phyloP scores from a whole-genome alignment of 2,329 filamentous ascomycete species.

The Nannizziopsis barbatae region DNA sequence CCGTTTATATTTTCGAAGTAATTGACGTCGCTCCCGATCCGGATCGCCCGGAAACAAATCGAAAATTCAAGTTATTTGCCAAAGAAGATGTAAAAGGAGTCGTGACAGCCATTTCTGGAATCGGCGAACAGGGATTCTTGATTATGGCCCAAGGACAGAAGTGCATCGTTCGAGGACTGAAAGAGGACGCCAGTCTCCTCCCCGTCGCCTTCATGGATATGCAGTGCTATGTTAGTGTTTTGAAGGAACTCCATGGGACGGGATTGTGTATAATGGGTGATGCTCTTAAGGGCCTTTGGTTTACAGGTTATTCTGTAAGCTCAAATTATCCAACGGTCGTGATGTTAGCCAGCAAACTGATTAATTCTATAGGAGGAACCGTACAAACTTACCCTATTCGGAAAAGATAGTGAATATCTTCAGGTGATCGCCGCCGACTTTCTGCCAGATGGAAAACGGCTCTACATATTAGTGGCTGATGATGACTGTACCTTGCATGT shows the following conservation, averaged over 20 bases:
- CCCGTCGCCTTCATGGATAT: conserved; percentile 97
- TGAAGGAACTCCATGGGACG: conserved; percentile 70
- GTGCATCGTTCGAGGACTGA: conserved; percentile 89
- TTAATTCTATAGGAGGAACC: conserved; percentile 61
- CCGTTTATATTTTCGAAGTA: conserved; percentile 82
- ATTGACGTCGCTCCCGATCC: conserved; percentile 86
- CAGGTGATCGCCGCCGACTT: conserved; percentile 78
- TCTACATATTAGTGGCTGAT: conserved; percentile 75
- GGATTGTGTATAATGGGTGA: conserved; percentile 82
- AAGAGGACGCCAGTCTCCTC: conserved; percentile 83
- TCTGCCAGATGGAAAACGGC: conserved; percentile 68
- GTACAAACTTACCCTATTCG: conserved; percentile 87
- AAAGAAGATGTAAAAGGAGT: conserved; percentile 88
- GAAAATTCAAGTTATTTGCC: conserved; percentile 71
- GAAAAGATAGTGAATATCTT: conserved; percentile 68
- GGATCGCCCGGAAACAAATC: conserved; percentile 71
- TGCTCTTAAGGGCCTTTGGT: conserved; percentile 88
- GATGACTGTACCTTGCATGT: conserved; percentile 78
- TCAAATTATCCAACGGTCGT: not conserved
- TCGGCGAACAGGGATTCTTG: conserved; percentile 78
- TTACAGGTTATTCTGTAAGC: conserved; percentile 73
- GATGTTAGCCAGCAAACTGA: not conserved
- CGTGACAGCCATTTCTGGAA: conserved; percentile 73
- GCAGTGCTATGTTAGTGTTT: conserved; percentile 81
- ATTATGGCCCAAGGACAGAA: conserved; percentile 91